phyloP scores from a whole-genome alignment of 2,329 filamentous ascomycete genomes.

The Aspergillus persii region DNA sequence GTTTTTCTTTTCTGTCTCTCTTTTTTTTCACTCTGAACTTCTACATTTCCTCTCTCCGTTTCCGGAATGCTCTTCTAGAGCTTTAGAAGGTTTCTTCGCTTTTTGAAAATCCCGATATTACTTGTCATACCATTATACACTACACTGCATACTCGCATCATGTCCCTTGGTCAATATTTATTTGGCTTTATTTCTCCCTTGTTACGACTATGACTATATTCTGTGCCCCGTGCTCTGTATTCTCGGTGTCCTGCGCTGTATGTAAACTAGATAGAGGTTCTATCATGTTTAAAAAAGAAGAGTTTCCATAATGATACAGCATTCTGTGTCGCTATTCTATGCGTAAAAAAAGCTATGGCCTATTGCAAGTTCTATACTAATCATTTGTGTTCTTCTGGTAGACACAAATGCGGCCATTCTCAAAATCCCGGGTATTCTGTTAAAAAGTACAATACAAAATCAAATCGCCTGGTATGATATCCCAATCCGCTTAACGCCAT shows the following conservation, averaged over 20 bases:
- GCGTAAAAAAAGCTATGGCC: background rate
- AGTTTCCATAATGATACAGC: background rate
- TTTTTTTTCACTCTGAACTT: background rate
- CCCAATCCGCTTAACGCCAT: background rate
- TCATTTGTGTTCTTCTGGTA: background rate
- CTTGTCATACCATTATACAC: background rate
- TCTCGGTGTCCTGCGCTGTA: background rate
- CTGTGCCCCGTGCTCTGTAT: background rate
- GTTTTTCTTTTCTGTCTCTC: background rate
- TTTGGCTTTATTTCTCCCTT: background rate
- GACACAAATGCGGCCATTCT: background rate
- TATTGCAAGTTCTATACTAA: background rate
- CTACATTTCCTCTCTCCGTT: background rate
- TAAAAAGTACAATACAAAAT: background rate
- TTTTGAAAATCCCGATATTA: background rate
- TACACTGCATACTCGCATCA: background rate
- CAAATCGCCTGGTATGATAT: background rate
- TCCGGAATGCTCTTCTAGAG: background rate
- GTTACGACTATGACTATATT: background rate
- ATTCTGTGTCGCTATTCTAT: background rate
- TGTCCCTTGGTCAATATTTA: background rate
- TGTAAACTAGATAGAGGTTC: slow-evolving; percentile 12
- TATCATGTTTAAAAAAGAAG: background rate
- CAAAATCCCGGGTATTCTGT: background rate
- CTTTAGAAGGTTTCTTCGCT: background rate